Evolutionary conservation across 2,329 filamentous ascomycete genomes (phyloP).

Genomic region (Monosporascus ibericus): DNA sequence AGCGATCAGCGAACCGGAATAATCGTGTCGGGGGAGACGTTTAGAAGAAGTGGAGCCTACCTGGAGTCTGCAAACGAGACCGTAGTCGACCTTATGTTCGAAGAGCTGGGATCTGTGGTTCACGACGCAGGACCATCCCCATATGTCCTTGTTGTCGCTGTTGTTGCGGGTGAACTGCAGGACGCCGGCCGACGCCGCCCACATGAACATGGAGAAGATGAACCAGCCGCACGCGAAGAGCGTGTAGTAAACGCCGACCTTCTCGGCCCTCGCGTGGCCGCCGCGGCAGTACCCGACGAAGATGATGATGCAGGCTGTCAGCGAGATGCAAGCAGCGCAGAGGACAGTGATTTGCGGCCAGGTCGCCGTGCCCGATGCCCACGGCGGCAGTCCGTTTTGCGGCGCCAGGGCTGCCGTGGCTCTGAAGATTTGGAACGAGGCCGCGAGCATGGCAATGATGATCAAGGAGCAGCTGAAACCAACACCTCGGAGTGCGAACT

Average conservation of each 20-base stretch:
- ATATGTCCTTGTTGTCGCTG: constrained; percentile 78
- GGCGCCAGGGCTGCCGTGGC: constrained; percentile 68
- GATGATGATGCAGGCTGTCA: constrained; percentile 71
- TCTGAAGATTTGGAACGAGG: constrained; percentile 91
- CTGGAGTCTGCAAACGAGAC: constrained; percentile 83
- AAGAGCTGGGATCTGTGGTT: constrained; percentile 78
- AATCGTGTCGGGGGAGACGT: background rate
- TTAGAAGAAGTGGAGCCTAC: constrained; percentile 35
- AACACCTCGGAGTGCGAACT: constrained; percentile 88
- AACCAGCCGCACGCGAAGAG: constrained; percentile 92
- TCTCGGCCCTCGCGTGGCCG: constrained; percentile 83
- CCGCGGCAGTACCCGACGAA: constrained; percentile 84
- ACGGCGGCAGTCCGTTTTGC: constrained; percentile 76
- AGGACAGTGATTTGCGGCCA: constrained; percentile 91
- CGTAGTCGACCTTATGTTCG: constrained; percentile 75
- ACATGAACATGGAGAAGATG: constrained; percentile 87
- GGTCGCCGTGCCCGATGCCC: constrained; percentile 70
- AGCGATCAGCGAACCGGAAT: background rate
- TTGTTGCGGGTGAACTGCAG: constrained; percentile 73
- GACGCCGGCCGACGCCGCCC: constrained; percentile 78
- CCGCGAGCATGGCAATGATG: constrained; percentile 80
- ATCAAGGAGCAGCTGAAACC: constrained; percentile 97
- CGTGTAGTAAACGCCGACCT: constrained; percentile 91
- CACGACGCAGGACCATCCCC: constrained; percentile 96
- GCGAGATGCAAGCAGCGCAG: constrained; percentile 70